phyloP scores from a whole-genome alignment of 257 asterid species.

The Ehretia macrophylla region DNA sequence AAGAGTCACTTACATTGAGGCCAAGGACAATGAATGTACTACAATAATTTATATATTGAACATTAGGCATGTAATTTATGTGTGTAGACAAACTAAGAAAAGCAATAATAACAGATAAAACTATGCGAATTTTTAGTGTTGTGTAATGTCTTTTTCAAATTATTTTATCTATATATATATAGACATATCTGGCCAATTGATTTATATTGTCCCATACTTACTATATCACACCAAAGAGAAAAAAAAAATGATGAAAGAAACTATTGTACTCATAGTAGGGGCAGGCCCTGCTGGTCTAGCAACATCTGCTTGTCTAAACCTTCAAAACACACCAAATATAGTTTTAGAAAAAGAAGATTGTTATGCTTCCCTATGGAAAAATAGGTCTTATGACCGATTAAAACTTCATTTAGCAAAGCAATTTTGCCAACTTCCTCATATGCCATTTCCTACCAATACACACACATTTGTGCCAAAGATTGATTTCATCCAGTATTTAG shows the following conservation, averaged over 20 bases:
- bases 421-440: conserved; percentile 46
- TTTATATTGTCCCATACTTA: too few species aligned
- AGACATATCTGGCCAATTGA: too few species aligned
- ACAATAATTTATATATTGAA: too few species aligned
- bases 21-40: too few species aligned
- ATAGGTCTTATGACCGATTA: conserved; percentile 43
- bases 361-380: conserved; percentile 51
- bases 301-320: conserved; percentile 48
- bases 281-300: conserved; percentile 68
- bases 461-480: conserved; percentile 39
- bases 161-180: too few species aligned
- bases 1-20: too few species aligned
- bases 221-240: neutral
- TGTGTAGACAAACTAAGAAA: too few species aligned
- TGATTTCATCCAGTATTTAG: conserved; percentile 37
- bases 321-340: conserved; percentile 29
- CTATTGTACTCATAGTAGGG: too few species aligned
- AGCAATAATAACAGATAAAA: too few species aligned
- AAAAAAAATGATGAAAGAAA: conserved; percentile 26
- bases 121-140: too few species aligned
- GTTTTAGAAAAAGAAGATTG: conserved; percentile 59
- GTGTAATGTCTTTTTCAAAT: too few species aligned
- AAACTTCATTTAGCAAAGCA: conserved; percentile 55
- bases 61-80: too few species aligned
- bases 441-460: conserved; percentile 30